A percentile compares a stretch with the other conserved stretches of the same genome.
phyloP scores from a whole-genome alignment of 1,139 yeast species.

The Geotrichum cucujoidarum region DNA sequence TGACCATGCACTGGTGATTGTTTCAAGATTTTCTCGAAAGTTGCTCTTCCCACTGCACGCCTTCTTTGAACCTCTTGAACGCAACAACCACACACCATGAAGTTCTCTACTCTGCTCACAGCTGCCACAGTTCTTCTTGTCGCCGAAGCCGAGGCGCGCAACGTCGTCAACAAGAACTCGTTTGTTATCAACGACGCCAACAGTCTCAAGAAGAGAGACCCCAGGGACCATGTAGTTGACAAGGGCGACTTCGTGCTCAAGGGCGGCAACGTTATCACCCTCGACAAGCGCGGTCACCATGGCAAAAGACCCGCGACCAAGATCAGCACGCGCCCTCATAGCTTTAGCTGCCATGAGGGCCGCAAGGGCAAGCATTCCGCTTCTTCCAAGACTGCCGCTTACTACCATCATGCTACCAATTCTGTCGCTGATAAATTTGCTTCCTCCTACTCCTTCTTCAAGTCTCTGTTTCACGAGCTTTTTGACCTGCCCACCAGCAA shows the following conservation, averaged over 20 bases:
- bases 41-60: neutral
- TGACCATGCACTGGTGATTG: no score
- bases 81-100: neutral
- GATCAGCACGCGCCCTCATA: neutral
- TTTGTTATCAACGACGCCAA: conserved; percentile 1
- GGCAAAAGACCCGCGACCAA: neutral
- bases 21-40: no score
- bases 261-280: neutral
- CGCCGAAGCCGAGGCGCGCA: conserved; percentile 6
- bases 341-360: neutral
- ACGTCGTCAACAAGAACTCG: conserved; percentile 3
- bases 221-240: neutral
- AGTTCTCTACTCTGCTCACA: neutral
- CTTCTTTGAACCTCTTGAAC: no score
- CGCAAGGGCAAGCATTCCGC: neutral
- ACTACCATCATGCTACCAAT: neutral
- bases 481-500: neutral
- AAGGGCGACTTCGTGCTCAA: neutral
- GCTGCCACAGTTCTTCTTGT: neutral
- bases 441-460: conserved; percentile 1
- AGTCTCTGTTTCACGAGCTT: neutral
- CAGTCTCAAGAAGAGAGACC: conserved; percentile 1
- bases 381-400: neutral
- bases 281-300: conserved; percentile 7
- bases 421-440: neutral